Base-by-base conservation (phyloP, 2,329 filamentous ascomycete genomes). In the Paraphaeosphaeria minitans region DNA sequence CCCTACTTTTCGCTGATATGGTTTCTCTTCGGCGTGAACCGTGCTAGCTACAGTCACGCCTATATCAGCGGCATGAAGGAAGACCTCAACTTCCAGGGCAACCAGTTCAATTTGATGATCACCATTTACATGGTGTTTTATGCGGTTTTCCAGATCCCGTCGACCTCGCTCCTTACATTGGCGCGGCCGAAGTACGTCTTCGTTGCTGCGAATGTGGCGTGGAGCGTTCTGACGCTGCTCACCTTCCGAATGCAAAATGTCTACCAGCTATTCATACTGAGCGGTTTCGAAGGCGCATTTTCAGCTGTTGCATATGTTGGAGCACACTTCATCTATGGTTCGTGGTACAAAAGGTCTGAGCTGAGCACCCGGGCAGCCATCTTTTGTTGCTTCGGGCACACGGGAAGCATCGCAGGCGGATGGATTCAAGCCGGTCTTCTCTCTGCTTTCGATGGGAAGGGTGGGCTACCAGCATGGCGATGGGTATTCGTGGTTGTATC, bases 71-170 rank as follows among this genome's bases (percentile, higher is more conserved):
- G 47, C 9, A 50, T 50, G 47, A 50, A 50, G 19, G 47, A 50
- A 21, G 47, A 50, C 21, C 47, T 50, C 29, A 10, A 50, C 31
- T 50, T 50, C 10, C 16, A 39, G n/a, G 47, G 47, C n/a, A 50
- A 50, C 9, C 31, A 50, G 4, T 50, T 50, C 47, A 50, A 50
- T 24, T 5, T 50, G n/a, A 50, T 50, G 47, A 50, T 39, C n/a
- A 50, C 47, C n/a, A 50, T 50, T 8, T 50, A 50, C 33, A 50
- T 50, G 47, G 47, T 50, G n/a, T 50, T 50, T 21, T 50, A 50
- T n/a, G 47, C 47, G 4, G 31, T 50, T 5, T 50, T 50, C 21
- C 47, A 50, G 31, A 50, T 50, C 1, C 47, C 47, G 21, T 50
- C 47, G n/a, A 50, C 47, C 1, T 50, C 47, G 16, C 29, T 50